phyloP scores from a whole-genome alignment of 2,329 filamentous ascomycete species.

The Colletotrichum cordylinicola region DNA sequence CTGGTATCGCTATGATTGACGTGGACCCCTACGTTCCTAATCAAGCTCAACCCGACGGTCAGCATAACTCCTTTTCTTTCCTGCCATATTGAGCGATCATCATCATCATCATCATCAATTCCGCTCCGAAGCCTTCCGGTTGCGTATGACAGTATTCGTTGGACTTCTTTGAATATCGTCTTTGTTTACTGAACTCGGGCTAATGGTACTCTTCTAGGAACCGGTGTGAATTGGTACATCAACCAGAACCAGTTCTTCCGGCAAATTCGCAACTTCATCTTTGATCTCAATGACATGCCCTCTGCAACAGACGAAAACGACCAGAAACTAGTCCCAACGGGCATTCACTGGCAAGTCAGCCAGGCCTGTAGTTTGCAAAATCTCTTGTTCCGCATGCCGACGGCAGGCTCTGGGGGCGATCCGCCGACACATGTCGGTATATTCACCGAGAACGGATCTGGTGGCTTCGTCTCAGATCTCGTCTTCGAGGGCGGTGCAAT shows the following conservation, averaged over 20 bases:
- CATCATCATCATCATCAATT: neutral
- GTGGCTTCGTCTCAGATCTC: constrained; percentile 61
- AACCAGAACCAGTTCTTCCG: constrained; percentile 63
- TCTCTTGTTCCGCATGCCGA: constrained; percentile 29
- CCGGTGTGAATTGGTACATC: constrained; percentile 46
- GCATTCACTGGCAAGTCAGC: constrained; percentile 67
- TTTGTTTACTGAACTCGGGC: constrained; percentile 52
- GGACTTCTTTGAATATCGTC: neutral
- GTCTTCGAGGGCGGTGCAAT: constrained; percentile 67
- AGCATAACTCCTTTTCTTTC: neutral
- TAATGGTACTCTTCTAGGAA: constrained; percentile 19
- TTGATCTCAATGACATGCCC: constrained; percentile 60
- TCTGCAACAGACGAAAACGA: constrained; percentile 35
- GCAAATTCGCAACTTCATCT: constrained; percentile 58
- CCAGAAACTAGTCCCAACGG: constrained; percentile 37
- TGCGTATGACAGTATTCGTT: neutral
- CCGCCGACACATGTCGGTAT: constrained; percentile 34
- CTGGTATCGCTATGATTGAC: constrained; percentile 75
- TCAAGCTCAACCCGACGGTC: neutral
- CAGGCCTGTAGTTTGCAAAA: constrained; percentile 64
- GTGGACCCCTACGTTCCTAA: constrained; percentile 61
- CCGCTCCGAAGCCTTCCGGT: neutral
- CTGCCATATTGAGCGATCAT: neutral
- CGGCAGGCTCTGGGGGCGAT: neutral
- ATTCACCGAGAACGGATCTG: constrained; percentile 41